phyloP scores from a whole-genome alignment of 768 basidiomycete genomes.

The Auricularia cornea region DNA sequence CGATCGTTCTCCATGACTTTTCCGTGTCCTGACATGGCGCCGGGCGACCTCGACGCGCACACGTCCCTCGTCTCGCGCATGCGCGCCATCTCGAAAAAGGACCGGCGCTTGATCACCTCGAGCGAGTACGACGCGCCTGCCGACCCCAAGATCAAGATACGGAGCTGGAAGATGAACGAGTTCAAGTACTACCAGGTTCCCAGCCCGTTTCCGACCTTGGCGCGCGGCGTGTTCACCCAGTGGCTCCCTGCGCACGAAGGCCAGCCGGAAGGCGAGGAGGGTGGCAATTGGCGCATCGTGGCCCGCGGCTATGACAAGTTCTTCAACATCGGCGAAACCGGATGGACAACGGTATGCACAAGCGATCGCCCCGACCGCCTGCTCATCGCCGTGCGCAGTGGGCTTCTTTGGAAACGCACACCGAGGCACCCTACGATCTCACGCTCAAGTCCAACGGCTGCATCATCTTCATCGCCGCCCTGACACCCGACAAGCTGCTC shows the following conservation, averaged over 20 bases:
- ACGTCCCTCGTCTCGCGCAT: constrained; percentile 54
- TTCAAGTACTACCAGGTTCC: constrained; percentile 87
- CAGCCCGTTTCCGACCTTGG: constrained; percentile 91
- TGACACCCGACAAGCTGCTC: constrained; percentile 64
- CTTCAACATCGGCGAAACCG: constrained; percentile 95
- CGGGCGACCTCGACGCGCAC: constrained; percentile 17
- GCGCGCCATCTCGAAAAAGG: constrained; percentile 40
- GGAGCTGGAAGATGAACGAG: constrained; percentile 98
- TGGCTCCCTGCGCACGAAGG: constrained; percentile 20
- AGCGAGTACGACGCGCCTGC: constrained; percentile 49
- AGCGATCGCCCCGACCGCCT: background rate
- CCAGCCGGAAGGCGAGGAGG: constrained; percentile 21
- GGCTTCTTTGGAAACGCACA: constrained; percentile 59
- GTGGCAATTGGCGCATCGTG: constrained; percentile 51
- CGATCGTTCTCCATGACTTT: background rate
- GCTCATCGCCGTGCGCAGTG: constrained; percentile 44
- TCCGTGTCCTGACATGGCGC: background rate
- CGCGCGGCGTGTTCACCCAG: constrained; percentile 76
- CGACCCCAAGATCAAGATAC: constrained; percentile 44
- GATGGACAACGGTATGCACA: constrained; percentile 77
- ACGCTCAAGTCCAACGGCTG: constrained; percentile 95
- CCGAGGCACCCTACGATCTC: constrained; percentile 69
- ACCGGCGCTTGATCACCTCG: constrained; percentile 58
- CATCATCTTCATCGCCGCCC: constrained; percentile 88
- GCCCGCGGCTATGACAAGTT: constrained; percentile 97